These are phyloP conservation scores for Forsythia suspensa DNA, from an alignment of 257 asterid genomes.

Conservation along the genomic window DNA sequence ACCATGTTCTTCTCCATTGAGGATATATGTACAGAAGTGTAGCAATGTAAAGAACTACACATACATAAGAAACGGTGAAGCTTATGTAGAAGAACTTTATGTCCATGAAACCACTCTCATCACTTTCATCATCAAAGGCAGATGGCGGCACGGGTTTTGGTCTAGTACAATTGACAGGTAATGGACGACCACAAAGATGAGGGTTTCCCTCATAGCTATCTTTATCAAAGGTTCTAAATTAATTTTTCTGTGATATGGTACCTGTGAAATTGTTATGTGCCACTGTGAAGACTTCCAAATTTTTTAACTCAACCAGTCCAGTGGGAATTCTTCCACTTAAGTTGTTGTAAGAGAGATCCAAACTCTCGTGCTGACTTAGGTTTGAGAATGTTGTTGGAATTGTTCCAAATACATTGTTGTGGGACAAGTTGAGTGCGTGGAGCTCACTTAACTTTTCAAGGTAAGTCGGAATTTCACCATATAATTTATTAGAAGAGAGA, in stretches of 20 bases:
- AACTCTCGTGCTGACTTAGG: not conserved
- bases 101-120: constrained; percentile 6
- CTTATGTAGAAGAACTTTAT: not conserved
- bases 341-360: constrained; percentile 15
- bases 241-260: constrained; percentile 4
- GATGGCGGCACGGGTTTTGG: not conserved
- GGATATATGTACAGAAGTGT: constrained; percentile 4
- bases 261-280: constrained; percentile 17
- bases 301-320: not conserved
- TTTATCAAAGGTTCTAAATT: constrained; percentile 11
- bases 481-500: constrained; percentile 9
- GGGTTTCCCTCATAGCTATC: constrained; percentile 19
- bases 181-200: constrained; percentile 13
- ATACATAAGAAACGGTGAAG: constrained; percentile 6
- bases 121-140: not conserved
- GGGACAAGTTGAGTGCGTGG: constrained; percentile 3
- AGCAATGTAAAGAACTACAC: not conserved
- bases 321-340: constrained; percentile 10
- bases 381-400: constrained; percentile 15
- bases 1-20: constrained; percentile 9
- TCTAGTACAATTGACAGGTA: not conserved
- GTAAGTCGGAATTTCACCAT: not conserved
- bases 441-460: constrained; percentile 7
- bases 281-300: constrained; percentile 2
- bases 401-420: constrained; percentile 3